These are phyloP conservation scores for Solanum appendiculatum DNA, from an alignment of 257 asterid species.

Conservation along the genomic window DNA sequence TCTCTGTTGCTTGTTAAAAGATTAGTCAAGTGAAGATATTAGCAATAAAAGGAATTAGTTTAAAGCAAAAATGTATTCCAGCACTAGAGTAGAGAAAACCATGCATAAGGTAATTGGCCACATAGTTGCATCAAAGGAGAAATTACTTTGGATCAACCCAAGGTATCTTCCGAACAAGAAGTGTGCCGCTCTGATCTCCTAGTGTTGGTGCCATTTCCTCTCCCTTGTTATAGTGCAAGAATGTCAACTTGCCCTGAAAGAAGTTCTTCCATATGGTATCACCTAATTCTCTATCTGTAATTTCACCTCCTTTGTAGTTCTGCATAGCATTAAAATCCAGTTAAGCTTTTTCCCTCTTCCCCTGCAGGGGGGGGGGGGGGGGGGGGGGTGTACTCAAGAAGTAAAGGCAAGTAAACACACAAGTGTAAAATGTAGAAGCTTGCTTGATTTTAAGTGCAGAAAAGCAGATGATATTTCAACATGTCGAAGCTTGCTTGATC, in stretches of 20 bases:
- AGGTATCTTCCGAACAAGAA: slow-evolving; percentile 83
- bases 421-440: neutral
- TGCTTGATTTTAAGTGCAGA: neutral
- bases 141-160: slow-evolving; percentile 50
- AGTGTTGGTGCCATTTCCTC: slow-evolving; percentile 70
- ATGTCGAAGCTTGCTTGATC: neutral
- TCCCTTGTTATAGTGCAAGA: slow-evolving; percentile 67
- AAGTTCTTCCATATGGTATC: slow-evolving; percentile 47
- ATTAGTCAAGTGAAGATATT: neutral
- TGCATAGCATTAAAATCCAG: slow-evolving; percentile 18
- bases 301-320: slow-evolving; percentile 40
- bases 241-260: slow-evolving; percentile 65
- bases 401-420: neutral
- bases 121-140: neutral
- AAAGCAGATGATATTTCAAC: neutral
- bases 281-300: slow-evolving; percentile 26
- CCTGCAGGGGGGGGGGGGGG: neutral
- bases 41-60: neutral
- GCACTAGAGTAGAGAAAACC: neutral
- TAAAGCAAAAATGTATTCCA: neutral
- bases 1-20: neutral
- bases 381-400: neutral
- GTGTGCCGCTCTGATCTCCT: slow-evolving; percentile 60
- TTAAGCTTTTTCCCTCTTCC: neutral
- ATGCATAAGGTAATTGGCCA: neutral